phyloP scores from a whole-genome alignment of 1,284 basidiomycete species.

The Mixia osmundae region DNA sequence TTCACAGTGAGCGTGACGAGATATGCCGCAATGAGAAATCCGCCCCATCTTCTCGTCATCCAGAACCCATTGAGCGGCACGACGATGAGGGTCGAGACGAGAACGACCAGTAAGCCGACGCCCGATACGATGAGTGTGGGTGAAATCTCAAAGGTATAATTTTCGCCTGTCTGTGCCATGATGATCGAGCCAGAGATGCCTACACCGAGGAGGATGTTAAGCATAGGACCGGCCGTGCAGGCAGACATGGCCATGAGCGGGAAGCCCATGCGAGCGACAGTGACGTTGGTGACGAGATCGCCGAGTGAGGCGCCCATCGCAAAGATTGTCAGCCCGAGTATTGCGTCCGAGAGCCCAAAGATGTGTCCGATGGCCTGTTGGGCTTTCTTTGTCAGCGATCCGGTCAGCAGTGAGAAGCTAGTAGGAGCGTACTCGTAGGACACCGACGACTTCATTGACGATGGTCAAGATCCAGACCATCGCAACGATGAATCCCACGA shows the following conservation, averaged over 20 bases:
- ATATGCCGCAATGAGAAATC: constrained; percentile 52
- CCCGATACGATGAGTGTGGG: constrained; percentile 62
- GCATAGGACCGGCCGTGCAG: constrained; percentile 85
- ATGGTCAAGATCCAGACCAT: constrained; percentile 91
- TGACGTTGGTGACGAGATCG: constrained; percentile 89
- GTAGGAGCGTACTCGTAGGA: constrained; percentile 39
- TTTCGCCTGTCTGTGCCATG: constrained; percentile 33
- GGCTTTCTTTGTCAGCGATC: background rate
- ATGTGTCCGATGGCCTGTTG: constrained; percentile 67
- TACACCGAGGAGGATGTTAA: constrained; percentile 80
- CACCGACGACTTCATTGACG: constrained; percentile 73
- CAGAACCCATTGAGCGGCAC: constrained; percentile 66
- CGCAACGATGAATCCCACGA: constrained; percentile 64
- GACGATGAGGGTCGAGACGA: constrained; percentile 51
- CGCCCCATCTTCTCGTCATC: constrained; percentile 54
- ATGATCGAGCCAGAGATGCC: constrained; percentile 55
- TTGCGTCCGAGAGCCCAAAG: constrained; percentile 85
- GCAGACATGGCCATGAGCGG: constrained; percentile 60
- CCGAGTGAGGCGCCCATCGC: constrained; percentile 88
- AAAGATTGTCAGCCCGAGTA: constrained; percentile 87
- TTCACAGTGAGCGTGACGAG: constrained; percentile 44
- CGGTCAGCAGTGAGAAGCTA: background rate
- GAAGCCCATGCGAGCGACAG: constrained; percentile 35
- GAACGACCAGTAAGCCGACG: constrained; percentile 46
- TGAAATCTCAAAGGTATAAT: constrained; percentile 50